These are phyloP conservation scores for Tricladium varicosporioides DNA, from an alignment of 2,329 filamentous ascomycete species.

Conservation along the genomic window DNA sequence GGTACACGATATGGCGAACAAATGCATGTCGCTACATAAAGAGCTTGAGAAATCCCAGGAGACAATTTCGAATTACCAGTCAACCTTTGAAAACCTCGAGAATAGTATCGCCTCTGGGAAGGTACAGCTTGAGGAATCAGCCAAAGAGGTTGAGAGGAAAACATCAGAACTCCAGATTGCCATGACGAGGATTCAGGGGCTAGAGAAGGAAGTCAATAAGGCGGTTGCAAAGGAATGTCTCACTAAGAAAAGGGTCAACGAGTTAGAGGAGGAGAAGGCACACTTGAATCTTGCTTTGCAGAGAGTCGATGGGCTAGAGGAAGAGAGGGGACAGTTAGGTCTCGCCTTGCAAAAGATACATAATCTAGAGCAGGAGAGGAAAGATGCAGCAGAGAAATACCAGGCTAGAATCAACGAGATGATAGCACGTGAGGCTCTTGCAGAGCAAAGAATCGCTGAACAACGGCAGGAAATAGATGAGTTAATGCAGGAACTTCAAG, in stretches of 20 bases:
- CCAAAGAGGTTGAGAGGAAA: background rate
- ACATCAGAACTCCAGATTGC: background rate
- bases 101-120: background rate
- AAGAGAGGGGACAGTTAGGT: background rate
- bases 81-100: conserved; percentile 2
- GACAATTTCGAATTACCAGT: conserved; percentile 4
- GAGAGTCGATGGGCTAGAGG: background rate
- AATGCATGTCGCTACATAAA: conserved; percentile 2
- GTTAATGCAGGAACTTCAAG: background rate
- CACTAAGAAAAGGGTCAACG: background rate
- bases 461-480: background rate
- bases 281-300: background rate
- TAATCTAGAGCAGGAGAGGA: conserved; percentile 5
- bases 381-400: background rate
- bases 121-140: background rate
- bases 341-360: background rate
- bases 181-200: background rate
- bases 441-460: background rate
- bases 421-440: background rate
- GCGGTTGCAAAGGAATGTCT: background rate
- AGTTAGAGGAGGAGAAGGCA: conserved; percentile 2
- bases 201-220: background rate
- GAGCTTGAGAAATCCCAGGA: conserved; percentile 3
- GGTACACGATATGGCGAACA: background rate
- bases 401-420: background rate